Evolutionary conservation across 345 rosid genomes (phyloP), one percentile per base, ranked within the genome.

Genomic region (Syzygium oleosum): DNA sequence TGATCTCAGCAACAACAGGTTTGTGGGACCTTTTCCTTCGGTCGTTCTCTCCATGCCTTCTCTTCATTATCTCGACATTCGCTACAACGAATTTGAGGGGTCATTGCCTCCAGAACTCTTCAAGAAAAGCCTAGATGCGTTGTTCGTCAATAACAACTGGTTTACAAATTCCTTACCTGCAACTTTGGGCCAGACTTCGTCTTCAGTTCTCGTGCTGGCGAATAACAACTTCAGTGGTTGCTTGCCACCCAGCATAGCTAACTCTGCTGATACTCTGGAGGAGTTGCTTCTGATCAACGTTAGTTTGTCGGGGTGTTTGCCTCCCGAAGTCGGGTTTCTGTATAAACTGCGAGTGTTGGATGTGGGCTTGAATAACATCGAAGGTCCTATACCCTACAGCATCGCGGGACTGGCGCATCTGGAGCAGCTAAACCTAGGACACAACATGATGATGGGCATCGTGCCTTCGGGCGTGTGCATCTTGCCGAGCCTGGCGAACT

Each of bases 1-100:
- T 31, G 98, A 97, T 89, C 89, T 97, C 49, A 97, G 99, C 68
- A 96, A 95, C 90, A 97, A 97, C 92, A 89, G 99, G 86, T 97
- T 97, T 29, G 98, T 96, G 10, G 98, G 98, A 52, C 93, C 94
- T 83, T 97, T 97, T 73, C 99, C 99, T 3, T 87, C 87, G 4
- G 93, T 91, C 0, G 96, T 96, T 53, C 98, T 97, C 84, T 89
- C 95, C 16, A 93, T 97, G 78, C 97, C 97, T 21, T 85, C 88
- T 65, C 92, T 97, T 4, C 88, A 84, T 16, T 96, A 22, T 88
- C 97, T 96, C 52, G 99, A 95, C 88, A 88, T 97, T 84, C 96
- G 98, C 85, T 97, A 87, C 92, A 96, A 96, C 10, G 99, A 97
- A 90, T 96, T 97, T 5, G 99, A 96, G 91, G 99, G 99, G 65